These are phyloP conservation scores for Cystofilobasidium macerans DNA, from an alignment of 768 basidiomycete genomes.

Conservation along the genomic window DNA sequence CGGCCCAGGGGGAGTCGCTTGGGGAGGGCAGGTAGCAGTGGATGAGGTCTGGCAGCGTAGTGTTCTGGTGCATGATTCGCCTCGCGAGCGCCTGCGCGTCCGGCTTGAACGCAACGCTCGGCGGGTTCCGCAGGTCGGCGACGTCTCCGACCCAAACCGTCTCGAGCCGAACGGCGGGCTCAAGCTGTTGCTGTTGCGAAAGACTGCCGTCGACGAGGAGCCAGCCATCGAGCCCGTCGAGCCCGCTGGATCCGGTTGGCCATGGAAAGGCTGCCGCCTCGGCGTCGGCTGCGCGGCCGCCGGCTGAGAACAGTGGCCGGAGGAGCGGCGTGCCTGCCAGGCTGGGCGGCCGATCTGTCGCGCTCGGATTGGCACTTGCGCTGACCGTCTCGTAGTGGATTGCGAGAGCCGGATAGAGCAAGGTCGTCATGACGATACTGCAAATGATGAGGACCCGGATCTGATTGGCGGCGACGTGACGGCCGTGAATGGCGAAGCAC, in stretches of 20 bases:
- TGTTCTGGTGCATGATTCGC: background rate
- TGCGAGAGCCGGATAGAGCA: slow-evolving; percentile 82
- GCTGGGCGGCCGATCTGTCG: slow-evolving; percentile 40
- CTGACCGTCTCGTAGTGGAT: slow-evolving; percentile 44
- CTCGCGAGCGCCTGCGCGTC: background rate
- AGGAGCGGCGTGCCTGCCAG: slow-evolving; percentile 47
- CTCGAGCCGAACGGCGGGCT: slow-evolving; percentile 5
- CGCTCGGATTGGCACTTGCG: slow-evolving; percentile 3
- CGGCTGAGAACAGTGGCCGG: slow-evolving; percentile 43
- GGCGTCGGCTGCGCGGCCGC: slow-evolving; percentile 42
- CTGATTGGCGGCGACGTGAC: slow-evolving; percentile 40
- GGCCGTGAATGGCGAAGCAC: slow-evolving; percentile 14
- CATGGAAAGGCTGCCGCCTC: slow-evolving; percentile 33
- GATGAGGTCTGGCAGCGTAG: background rate
- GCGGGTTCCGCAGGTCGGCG: background rate
- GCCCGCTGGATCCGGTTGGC: background rate
- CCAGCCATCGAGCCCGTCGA: background rate
- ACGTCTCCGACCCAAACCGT: slow-evolving; percentile 22
- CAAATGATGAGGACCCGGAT: slow-evolving; percentile 80
- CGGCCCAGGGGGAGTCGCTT: background rate
- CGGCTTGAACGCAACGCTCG: background rate
- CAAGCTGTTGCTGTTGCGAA: background rate
- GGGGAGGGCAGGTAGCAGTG: slow-evolving; percentile 1
- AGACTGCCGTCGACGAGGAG: background rate
- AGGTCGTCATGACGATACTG: slow-evolving; percentile 72